Evolutionary conservation across 2,329 filamentous ascomycete genomes (phyloP).

Genomic region (Colletotrichum sansevieriae): DNA sequence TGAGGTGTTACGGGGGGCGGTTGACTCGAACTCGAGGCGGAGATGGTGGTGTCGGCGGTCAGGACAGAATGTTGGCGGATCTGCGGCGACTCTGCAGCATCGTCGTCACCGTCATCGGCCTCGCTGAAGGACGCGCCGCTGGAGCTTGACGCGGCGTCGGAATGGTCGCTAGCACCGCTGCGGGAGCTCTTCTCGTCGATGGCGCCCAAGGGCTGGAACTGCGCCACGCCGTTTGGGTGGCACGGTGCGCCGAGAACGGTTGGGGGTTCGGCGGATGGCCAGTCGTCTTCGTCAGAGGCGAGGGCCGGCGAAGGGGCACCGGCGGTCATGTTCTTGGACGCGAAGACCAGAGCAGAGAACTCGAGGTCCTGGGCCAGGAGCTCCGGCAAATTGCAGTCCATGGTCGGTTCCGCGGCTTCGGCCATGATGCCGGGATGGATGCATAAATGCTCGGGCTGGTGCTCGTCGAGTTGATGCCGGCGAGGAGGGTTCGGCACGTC

Average conservation of each 20-base stretch:
- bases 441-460: slow-evolving; percentile 22
- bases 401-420: slow-evolving; percentile 44
- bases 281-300: slow-evolving; percentile 45
- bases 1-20: slow-evolving; percentile 30
- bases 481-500: neutral
- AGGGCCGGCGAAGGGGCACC: slow-evolving; percentile 59
- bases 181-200: slow-evolving; percentile 40
- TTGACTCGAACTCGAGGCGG: slow-evolving; percentile 51
- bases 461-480: slow-evolving; percentile 13
- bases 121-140: slow-evolving; percentile 53
- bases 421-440: slow-evolving; percentile 39
- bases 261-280: slow-evolving; percentile 33
- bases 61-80: slow-evolving; percentile 52
- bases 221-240: slow-evolving; percentile 30
- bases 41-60: slow-evolving; percentile 57
- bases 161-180: slow-evolving; percentile 41
- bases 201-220: slow-evolving; percentile 38
- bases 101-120: slow-evolving; percentile 45
- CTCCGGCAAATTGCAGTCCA: slow-evolving; percentile 66
- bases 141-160: slow-evolving; percentile 47
- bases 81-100: slow-evolving; percentile 32
- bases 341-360: slow-evolving; percentile 61
- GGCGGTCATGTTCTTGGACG: slow-evolving; percentile 65
- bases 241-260: slow-evolving; percentile 26
- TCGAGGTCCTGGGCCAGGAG: slow-evolving; percentile 68